These are phyloP conservation scores for Penicillium fimorum DNA, from an alignment of 495 filamentous ascomycete genomes.

Conservation along the genomic window DNA sequence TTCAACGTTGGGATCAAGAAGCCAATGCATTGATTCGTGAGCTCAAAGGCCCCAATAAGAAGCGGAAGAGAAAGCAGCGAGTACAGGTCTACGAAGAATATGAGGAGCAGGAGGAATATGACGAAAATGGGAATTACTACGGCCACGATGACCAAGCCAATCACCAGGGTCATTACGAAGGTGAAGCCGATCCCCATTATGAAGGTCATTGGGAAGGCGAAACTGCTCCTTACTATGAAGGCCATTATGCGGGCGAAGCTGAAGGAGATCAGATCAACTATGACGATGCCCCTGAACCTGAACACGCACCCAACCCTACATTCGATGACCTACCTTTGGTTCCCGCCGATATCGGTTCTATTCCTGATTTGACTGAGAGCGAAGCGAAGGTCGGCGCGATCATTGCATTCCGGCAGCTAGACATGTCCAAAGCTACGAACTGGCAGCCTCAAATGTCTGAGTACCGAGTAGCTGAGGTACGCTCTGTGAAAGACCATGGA, in stretches of 20 bases:
- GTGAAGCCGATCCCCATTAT: conserved; percentile 18
- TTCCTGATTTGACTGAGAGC: conserved; percentile 53
- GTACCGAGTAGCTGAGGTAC: conserved; percentile 64
- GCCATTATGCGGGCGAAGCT: conserved; percentile 18
- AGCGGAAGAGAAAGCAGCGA: conserved; percentile 57
- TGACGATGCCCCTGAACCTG: conserved; percentile 42
- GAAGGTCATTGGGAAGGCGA: conserved; percentile 26
- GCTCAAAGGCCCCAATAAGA: conserved; percentile 46
- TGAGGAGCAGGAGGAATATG: conserved; percentile 32
- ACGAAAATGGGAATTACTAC: conserved; percentile 14
- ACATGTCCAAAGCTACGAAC: conserved; percentile 68
- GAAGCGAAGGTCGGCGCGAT: conserved; percentile 62
- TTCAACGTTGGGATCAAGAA: conserved; percentile 81
- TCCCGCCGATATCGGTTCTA: conserved; percentile 58
- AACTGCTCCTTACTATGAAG: conserved; percentile 5
- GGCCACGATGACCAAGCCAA: conserved; percentile 15
- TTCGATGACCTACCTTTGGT: conserved; percentile 62
- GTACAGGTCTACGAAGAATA: conserved; percentile 43
- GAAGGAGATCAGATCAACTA: conserved; percentile 51
- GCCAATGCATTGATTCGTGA: conserved; percentile 52
- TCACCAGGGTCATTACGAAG: conserved; percentile 34
- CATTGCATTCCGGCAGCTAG: conserved; percentile 76
- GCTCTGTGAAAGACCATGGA: conserved; percentile 47
- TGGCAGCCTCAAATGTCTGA: conserved; percentile 74
- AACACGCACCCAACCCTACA: conserved; percentile 7